A percentile compares a stretch with the other conserved stretches of the same genome.
Conservation (phyloP, 345 rosid genomes). For the Sisymbrium irio region DNA sequence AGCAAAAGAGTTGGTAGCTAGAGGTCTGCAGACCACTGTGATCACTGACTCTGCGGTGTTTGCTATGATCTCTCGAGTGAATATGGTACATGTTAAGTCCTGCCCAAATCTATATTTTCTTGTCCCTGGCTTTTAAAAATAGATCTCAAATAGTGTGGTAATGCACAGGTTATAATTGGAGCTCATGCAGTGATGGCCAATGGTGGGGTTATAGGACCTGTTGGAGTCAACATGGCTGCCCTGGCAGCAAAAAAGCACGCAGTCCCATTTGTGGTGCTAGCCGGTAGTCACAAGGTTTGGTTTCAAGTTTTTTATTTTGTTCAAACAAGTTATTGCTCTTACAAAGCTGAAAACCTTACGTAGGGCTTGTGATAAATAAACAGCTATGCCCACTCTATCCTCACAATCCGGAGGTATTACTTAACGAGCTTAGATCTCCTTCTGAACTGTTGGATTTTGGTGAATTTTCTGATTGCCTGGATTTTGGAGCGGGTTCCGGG, state of each 20-base stretch:
- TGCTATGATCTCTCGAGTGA: conserved; percentile 97
- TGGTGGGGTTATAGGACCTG: conserved; percentile 97
- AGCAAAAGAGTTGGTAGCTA: conserved; percentile 84
- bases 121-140: conserved; percentile 4
- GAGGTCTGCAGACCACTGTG: conserved; percentile 91
- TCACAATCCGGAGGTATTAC: conserved; percentile 89
- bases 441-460: conserved; percentile 95
- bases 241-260: conserved; percentile 97
- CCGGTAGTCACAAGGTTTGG: conserved; percentile 94
- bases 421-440: conserved; percentile 95
- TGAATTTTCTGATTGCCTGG: conserved; percentile 95
- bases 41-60: conserved; percentile 97
- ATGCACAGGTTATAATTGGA: conserved; percentile 85
- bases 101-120: background rate
- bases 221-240: conserved; percentile 97
- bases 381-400: conserved; percentile 98
- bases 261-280: conserved; percentile 97
- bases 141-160: conserved; percentile 24
- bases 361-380: conserved; percentile 12
- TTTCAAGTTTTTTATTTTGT: background rate
- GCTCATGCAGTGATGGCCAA: conserved; percentile 99
- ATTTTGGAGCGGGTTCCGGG: conserved; percentile 61
- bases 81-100: conserved; percentile 54
- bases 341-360: background rate
- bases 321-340: conserved; percentile 8